Evolutionary conservation across 495 filamentous ascomycete species (phyloP), one percentile per base, ranked within the genome.

Genomic region (Penicillium goetzii): DNA sequence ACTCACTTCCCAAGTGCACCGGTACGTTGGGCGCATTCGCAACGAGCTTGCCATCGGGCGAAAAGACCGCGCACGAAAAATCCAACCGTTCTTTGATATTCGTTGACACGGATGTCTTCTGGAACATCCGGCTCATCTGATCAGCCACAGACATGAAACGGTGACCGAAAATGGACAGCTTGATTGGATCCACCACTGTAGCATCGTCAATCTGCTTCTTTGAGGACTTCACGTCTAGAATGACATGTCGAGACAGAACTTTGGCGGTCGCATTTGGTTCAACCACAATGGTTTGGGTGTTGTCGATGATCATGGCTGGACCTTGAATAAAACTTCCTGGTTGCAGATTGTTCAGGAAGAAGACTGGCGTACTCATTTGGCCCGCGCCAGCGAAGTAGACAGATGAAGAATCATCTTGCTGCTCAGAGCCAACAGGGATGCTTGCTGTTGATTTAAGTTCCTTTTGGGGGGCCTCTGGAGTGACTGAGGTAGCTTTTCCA

Each of bases 131-230:
- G 6, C 95, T 94, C 94, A 97, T 97, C 72, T 97, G 94, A 76
- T 99, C 95, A 3, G 95, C 95, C 71, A 99, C 97, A 12, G 93
- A 92, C 95, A 99, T 99, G 80, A 99, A 99, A 0, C 95, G 83
- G 74, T 99, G 93, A 2, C 92, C 92, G 68, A 99, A 99, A 61
- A 99, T 96, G 72, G 88, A 95, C 4, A 99, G 85, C 78, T 95
- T 90, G 74, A 99, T 97, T 0, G 95, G 94, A 67, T 96, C 79
- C 40, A 81, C 70, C 3, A 75, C 78, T 82, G 77, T 92, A 85
- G 55, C 92, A 40, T 51, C 12, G 36, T 60, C 30, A 45, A 33
- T 32, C 66, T 67, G 19, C 88, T 85, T 74, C 93, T 91, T 70
- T 92, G 92, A 3, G 87, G 83, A 54, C 49, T 85, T 80, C 36